Base-by-base conservation (phyloP, 371 early-diverging fungal species). In the Mucor circinelloides region DNA sequence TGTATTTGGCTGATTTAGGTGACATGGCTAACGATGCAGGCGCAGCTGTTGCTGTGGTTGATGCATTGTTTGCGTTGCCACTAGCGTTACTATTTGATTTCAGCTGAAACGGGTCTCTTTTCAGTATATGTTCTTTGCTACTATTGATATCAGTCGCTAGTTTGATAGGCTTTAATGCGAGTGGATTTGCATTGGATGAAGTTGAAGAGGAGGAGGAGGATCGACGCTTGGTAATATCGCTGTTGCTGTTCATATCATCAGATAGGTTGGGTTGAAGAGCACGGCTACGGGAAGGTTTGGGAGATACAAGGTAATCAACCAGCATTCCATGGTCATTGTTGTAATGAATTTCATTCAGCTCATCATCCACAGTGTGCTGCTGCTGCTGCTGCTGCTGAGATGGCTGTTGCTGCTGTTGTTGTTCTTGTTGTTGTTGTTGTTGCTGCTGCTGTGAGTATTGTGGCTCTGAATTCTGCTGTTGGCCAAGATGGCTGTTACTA, bases 281-380 rank as follows among this genome's bases (percentile, higher is more conserved):
- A 15, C 73, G 58, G 55, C 66, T 66, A 12, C 30, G 64, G 8
- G 71, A 74, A 9, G 69, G 69, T 58, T 64, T 72, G 48, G 69
- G 69, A 8, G 69, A 72, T 2, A 64, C 72, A 9, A 72, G 54
- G 19, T 66, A 66, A 25, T 70, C 66, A 27, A 67, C 71, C 6
- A 62, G 27, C 6, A 65, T 7, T 2, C 28, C 50, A 17, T 64
- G 65, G 8, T 61, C 63, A 28, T 52, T 64, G 23, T 28, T 69
- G 44, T 56, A 69, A 31, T 65, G 61, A 30, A 58, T 62, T 15
- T 69, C 62, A 36, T 44, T 66, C 17, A 34, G 30, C 13, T 70
- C 57, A 30, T 63, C 64, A 25, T 66, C 59, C 10, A 21, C 17
- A 13, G 12, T 21, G 5, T 40, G 42, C 13, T 57, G 38, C 54